A percentile compares a stretch with the other conserved stretches of the same genome.
Evolutionary conservation across 2,329 filamentous ascomycete species (phyloP).

Genomic region (Fusarium concolor): DNA sequence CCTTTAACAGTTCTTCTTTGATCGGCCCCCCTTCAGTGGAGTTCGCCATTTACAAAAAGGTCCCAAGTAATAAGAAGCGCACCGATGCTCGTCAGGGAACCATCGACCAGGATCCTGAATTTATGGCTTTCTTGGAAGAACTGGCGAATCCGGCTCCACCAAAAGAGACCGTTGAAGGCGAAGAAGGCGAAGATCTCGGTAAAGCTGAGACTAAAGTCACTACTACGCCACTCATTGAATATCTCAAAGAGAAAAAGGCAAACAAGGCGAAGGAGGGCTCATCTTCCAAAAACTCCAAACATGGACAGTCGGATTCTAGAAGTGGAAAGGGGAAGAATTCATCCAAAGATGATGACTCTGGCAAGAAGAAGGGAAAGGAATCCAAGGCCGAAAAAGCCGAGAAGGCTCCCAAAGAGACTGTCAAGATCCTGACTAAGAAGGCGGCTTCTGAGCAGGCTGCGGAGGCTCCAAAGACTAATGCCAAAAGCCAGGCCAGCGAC

Average conservation of each 20-base stretch:
- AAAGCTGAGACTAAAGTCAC: conserved; percentile 72
- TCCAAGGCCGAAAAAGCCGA: conserved; percentile 69
- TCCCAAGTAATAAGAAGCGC: conserved; percentile 78
- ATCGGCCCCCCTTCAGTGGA: conserved; percentile 84
- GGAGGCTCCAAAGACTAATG: conserved; percentile 58
- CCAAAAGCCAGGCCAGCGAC: conserved; percentile 51
- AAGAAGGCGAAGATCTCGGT: conserved; percentile 55
- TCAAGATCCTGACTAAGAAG: conserved; percentile 73
- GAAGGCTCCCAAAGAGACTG: conserved; percentile 66
- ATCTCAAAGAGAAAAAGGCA: conserved; percentile 90
- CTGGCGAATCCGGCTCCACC: conserved; percentile 75
- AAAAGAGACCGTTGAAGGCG: conserved; percentile 58
- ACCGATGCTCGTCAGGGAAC: conserved; percentile 89
- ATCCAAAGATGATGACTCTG: conserved; percentile 60
- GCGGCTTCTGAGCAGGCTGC: conserved; percentile 61
- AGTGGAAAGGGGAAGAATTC: conserved; percentile 60
- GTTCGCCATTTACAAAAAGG: conserved; percentile 84
- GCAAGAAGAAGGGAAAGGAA: conserved; percentile 71
- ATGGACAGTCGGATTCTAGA: conserved; percentile 67
- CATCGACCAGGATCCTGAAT: conserved; percentile 96
- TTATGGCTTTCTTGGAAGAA: conserved; percentile 90
- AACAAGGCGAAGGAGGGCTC: conserved; percentile 70
- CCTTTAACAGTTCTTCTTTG: conserved; percentile 76
- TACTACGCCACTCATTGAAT: conserved; percentile 90
- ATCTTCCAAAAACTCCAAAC: conserved; percentile 61